Conservation (phyloP, 2,329 filamentous ascomycete species). For the Neonectria neomacrospora region DNA sequence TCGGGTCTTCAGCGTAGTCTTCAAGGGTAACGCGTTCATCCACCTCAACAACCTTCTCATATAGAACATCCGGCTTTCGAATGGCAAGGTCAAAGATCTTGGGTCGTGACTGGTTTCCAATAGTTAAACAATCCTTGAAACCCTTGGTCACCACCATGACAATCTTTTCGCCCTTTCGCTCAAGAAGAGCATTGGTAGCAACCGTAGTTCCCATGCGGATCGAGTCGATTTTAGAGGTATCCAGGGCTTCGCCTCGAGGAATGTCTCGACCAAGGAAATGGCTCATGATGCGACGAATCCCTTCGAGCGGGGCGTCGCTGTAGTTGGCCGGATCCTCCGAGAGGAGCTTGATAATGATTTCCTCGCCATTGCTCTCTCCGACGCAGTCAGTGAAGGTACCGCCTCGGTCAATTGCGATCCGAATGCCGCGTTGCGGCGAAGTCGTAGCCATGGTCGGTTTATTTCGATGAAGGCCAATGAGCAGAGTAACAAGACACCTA, state of each 20-base stretch:
- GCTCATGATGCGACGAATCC: slow-evolving; percentile 86
- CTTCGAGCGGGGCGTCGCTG: slow-evolving; percentile 88
- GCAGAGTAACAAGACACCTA: background rate
- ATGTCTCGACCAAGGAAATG: slow-evolving; percentile 81
- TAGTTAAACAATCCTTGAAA: slow-evolving; percentile 87
- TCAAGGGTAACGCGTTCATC: slow-evolving; percentile 92
- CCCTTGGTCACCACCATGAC: slow-evolving; percentile 88
- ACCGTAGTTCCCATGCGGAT: slow-evolving; percentile 98
- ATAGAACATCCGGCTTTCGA: slow-evolving; percentile 85
- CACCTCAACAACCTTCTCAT: slow-evolving; percentile 86
- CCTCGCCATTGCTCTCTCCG: slow-evolving; percentile 81
- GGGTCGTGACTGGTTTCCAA: slow-evolving; percentile 90
- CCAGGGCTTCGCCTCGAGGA: slow-evolving; percentile 80
- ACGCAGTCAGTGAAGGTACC: slow-evolving; percentile 95
- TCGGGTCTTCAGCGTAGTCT: slow-evolving; percentile 90
- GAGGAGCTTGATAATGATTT: slow-evolving; percentile 86
- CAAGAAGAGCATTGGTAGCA: slow-evolving; percentile 89
- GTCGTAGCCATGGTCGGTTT: slow-evolving; percentile 49
- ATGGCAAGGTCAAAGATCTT: slow-evolving; percentile 94
- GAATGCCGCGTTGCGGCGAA: slow-evolving; percentile 66
- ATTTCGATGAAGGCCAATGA: slow-evolving; percentile 14
- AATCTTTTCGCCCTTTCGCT: slow-evolving; percentile 89
- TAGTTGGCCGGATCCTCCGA: slow-evolving; percentile 94
- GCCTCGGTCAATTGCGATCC: slow-evolving; percentile 82
- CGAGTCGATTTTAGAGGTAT: slow-evolving; percentile 85